phyloP scores from a whole-genome alignment of 192 early-diverging fungal species.

The Glomus cerebriforme region DNA sequence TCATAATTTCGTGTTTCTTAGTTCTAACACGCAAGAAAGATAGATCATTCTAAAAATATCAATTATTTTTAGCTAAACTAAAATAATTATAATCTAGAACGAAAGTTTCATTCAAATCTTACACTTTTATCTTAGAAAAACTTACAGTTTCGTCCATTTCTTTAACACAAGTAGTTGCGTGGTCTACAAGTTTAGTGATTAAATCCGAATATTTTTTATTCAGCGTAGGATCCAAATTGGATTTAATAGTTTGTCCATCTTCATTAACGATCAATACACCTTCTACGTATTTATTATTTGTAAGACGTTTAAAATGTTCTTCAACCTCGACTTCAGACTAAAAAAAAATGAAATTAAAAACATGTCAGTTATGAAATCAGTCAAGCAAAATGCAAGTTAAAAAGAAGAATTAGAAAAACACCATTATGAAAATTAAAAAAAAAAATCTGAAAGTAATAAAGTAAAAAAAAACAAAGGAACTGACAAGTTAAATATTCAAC shows the following conservation, averaged over 20 bases:
- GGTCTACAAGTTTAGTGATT: slow-evolving; percentile 79
- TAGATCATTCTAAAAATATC: slow-evolving; percentile 75
- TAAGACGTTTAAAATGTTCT: slow-evolving; percentile 90
- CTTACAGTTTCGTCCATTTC: slow-evolving; percentile 84
- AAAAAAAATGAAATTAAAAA: not conserved
- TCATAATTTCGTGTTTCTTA: slow-evolving; percentile 96
- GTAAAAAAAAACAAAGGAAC: too few species aligned
- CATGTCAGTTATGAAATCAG: too few species aligned
- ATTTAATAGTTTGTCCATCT: slow-evolving; percentile 87
- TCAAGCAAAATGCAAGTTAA: too few species aligned
- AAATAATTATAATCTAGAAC: too few species aligned
- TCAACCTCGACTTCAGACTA: slow-evolving; percentile 67
- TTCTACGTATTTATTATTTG: slow-evolving; percentile 88
- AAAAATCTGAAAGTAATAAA: too few species aligned
- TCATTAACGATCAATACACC: slow-evolving; percentile 89
- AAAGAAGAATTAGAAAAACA: too few species aligned
- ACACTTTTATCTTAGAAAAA: not conserved
- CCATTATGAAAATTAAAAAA: too few species aligned
- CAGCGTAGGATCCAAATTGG: slow-evolving; percentile 80
- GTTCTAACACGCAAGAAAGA: slow-evolving; percentile 92
- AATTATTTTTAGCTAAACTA: not conserved
- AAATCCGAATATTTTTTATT: slow-evolving; percentile 82
- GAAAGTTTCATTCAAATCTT: not conserved
- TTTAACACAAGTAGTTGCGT: slow-evolving; percentile 72
- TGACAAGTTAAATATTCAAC: too few species aligned